Evolutionary conservation across 1,139 yeast species (phyloP), one percentile per base, ranked within the genome.

Genomic region (Zygosaccharomyces sapae): DNA sequence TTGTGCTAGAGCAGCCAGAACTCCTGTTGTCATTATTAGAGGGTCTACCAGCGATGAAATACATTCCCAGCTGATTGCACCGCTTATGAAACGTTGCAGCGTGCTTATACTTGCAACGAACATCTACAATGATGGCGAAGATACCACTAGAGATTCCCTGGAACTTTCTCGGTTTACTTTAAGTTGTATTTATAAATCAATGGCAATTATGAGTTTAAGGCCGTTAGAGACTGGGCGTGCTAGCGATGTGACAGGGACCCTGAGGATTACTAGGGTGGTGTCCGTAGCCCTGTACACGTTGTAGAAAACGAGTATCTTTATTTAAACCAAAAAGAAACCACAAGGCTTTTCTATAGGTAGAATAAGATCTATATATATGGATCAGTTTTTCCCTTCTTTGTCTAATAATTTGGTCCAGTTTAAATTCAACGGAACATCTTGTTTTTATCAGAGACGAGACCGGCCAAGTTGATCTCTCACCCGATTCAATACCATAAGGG

Each of bases 391-490:
- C 75, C 67, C 65, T 75, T 45, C 65, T 56, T 24, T 53, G 48
- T 42, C 55, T 58, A 19, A 63, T 63, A 8, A 65, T 63, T 33
- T 84, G 89, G 63, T 90, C 96, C 49, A 92, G 72, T 29, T 90
- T 86, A 69, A 86, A 86, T 69, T 92, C 99, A 49, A 90, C 85
- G 1, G 92, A 81, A 60, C 97, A 87, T 46, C 99, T 72, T 0
- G 96, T 86, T 81, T 90, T 83, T 38, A 94, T 72, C 39, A 90
- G 71, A 0, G 97, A 88, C 54, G 88, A 75, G 51, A 87, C 78
- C 0, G 96, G 96, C 98, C 98, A 92, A 0, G 90, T 89, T 43
- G 95, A 85, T 55, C 86, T 74, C 65, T 90, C 97, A 3, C 99
- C 99, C 30, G 90, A 89, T 45, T 77, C 70, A 2, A 89, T 80